These are phyloP conservation scores for Aspergillus awamori DNA, from an alignment of 2,329 filamentous ascomycete genomes.

Conservation along the genomic window DNA sequence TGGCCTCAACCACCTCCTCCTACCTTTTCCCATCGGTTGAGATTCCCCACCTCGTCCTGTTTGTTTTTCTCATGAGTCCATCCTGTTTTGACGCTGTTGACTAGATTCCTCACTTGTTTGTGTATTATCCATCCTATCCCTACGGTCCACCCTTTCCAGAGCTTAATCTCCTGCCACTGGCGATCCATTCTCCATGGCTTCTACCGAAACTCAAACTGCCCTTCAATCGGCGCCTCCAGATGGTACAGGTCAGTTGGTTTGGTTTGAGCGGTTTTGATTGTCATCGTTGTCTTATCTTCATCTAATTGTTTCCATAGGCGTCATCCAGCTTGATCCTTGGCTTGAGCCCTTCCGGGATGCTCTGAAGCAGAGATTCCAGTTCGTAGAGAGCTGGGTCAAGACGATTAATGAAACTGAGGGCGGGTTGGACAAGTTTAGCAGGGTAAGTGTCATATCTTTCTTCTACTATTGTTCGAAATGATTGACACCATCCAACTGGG, in stretches of 20 bases:
- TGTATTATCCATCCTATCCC: not conserved
- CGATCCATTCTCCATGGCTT: conserved; percentile 22
- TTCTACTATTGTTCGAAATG: not conserved
- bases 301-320: conserved; percentile 58
- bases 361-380: conserved; percentile 74
- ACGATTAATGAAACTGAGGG: conserved; percentile 82
- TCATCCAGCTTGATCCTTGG: conserved; percentile 85
- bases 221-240: conserved; percentile 21
- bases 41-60: not conserved
- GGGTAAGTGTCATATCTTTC: conserved; percentile 54
- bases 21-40: conserved; percentile 9
- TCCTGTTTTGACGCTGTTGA: not conserved
- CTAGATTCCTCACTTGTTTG: not conserved
- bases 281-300: conserved; percentile 7
- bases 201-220: conserved; percentile 15
- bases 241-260: conserved; percentile 33
- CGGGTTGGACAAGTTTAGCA: conserved; percentile 87
- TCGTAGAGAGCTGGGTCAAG: conserved; percentile 84
- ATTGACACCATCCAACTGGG: no score
- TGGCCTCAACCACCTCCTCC: conserved; percentile 9
- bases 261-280: not conserved
- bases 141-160: conserved; percentile 2
- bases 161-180: not conserved
- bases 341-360: conserved; percentile 80
- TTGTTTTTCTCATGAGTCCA: not conserved